Base-by-base conservation (phyloP, 441 rosid species). In the Adansonia grandidieri region DNA sequence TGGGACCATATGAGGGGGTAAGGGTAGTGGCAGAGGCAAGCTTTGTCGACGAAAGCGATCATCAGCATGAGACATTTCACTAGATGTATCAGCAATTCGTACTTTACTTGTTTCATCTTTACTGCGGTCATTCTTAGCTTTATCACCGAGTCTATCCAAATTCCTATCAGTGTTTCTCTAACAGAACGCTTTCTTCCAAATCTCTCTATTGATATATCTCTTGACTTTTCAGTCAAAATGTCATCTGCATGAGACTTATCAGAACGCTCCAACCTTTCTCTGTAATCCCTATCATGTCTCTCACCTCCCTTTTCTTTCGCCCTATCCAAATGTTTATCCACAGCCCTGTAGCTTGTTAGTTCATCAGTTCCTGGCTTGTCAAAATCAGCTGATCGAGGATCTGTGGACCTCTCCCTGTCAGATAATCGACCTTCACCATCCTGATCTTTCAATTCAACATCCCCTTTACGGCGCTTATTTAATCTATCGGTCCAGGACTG, bases 11-110 rank as follows among this genome's bases (percentile, higher is more conserved):
- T 95, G 91, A 80, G 97, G 97, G 32, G 98, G 98, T 83, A 95
- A 84, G 19, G 99, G 99, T 48, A 99, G 99, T 4, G 99, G 99
- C 7, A 99, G 99, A 7, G 99, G 99, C 84, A 97, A 89, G 80
- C 88, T 90, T 87, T 93, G 98, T 82, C 92, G 94, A 81, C 88
- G 91, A 86, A 87, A 91, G 48, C 96, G 92, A n/a, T 95, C 98
- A 85, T 93, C 98, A 54, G 72, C 74, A 76, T 90, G 88, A 73
- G 95, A 78, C 85, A 89, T 92, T 63, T 93, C 98, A n/a, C 80
- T 53, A 66, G 91, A 84, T 60, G 92, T 71, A 79, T 94, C 99
- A 77, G 73, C 78, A 56, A 90, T 83, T 45, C 96, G 86, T 79
- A 85, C 65, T 86, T 95, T 95, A 82, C 86, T 88, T 82, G 92